Evolutionary conservation across 805 yeast genomes (phyloP).

Genomic region (Schwanniomyces vanrijiae): DNA sequence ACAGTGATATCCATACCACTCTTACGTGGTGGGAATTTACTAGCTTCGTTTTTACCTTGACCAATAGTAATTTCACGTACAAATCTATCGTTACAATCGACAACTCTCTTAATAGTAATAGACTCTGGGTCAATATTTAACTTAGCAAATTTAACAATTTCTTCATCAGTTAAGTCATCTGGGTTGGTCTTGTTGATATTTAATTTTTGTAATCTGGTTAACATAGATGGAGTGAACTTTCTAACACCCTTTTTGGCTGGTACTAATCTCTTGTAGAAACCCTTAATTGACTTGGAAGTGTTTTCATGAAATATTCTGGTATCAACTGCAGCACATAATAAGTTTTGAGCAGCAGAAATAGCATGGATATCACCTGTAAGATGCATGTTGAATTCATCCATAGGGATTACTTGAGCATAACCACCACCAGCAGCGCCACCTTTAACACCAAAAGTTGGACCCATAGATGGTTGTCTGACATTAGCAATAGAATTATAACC

Average conservation of each 20-base stretch:
- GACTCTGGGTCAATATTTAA: constrained; percentile 88
- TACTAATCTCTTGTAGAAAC: constrained; percentile 81
- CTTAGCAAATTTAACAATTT: constrained; percentile 71
- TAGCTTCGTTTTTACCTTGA: constrained; percentile 81
- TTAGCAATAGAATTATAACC: constrained; percentile 84
- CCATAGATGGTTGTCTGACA: constrained; percentile 98
- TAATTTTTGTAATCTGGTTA: constrained; percentile 69
- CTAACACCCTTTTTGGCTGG: constrained; percentile 83
- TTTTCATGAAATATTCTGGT: constrained; percentile 95
- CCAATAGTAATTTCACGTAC: constrained; percentile 88
- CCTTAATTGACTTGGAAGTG: constrained; percentile 75
- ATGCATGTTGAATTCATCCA: constrained; percentile 98
- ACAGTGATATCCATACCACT: constrained; percentile 97
- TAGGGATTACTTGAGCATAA: constrained; percentile 94
- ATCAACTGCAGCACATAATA: constrained; percentile 94
- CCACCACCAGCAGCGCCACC: constrained; percentile 99
- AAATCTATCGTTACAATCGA: constrained; percentile 91
- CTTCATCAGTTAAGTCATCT: constrained; percentile 74
- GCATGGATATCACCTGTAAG: constrained; percentile 98
- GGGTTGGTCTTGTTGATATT: constrained; percentile 85
- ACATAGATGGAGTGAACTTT: constrained; percentile 75
- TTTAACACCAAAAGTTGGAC: constrained; percentile 97
- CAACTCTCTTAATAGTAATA: constrained; percentile 89
- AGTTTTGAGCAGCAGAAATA: constrained; percentile 87
- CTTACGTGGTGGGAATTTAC: constrained; percentile 74